Conservation (phyloP, 2,329 filamentous ascomycete genomes). For the Trichoderma polysporum region DNA sequence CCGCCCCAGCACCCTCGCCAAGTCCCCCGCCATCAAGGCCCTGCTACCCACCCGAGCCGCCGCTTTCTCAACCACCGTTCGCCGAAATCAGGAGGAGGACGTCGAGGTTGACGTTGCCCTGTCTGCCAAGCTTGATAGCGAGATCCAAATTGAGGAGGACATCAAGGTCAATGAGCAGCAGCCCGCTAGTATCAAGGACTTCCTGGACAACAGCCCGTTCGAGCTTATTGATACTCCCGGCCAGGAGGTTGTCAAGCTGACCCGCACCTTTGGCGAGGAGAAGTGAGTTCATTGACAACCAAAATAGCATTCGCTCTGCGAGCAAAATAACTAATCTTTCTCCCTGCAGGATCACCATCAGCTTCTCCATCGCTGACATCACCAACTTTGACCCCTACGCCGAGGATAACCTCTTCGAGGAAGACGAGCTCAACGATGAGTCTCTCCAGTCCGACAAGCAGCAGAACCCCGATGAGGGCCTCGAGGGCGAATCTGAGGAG, state of each 20-base stretch:
- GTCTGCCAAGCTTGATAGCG: slow-evolving; percentile 78
- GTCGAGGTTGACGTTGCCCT: slow-evolving; percentile 73
- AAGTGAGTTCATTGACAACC: slow-evolving; percentile 56
- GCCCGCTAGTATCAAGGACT: slow-evolving; percentile 79
- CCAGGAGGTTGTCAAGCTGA: slow-evolving; percentile 83
- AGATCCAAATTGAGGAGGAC: slow-evolving; percentile 80
- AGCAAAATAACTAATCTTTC: slow-evolving; percentile 17
- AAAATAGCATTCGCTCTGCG: no score
- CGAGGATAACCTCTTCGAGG: slow-evolving; percentile 41
- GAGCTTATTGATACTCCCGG: slow-evolving; percentile 79
- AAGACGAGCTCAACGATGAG: slow-evolving; percentile 41
- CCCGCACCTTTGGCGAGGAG: slow-evolving; percentile 81
- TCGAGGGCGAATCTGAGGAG: slow-evolving; percentile 51
- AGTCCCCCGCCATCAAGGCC: slow-evolving; percentile 40
- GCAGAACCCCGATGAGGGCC: slow-evolving; percentile 48
- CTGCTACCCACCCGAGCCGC: slow-evolving; percentile 41
- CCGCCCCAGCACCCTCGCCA: slow-evolving; percentile 50
- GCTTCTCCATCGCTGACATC: slow-evolving; percentile 45
- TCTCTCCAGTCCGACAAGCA: slow-evolving; percentile 53
- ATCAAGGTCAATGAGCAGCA: slow-evolving; percentile 71
- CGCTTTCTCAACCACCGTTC: slow-evolving; percentile 46
- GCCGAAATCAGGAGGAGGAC: slow-evolving; percentile 37
- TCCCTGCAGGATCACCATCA: slow-evolving; percentile 41
- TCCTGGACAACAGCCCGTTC: slow-evolving; percentile 81
- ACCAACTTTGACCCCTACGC: slow-evolving; percentile 41